phyloP scores from a whole-genome alignment of 2,329 filamentous ascomycete genomes.

The Verticillium tricorpus region DNA sequence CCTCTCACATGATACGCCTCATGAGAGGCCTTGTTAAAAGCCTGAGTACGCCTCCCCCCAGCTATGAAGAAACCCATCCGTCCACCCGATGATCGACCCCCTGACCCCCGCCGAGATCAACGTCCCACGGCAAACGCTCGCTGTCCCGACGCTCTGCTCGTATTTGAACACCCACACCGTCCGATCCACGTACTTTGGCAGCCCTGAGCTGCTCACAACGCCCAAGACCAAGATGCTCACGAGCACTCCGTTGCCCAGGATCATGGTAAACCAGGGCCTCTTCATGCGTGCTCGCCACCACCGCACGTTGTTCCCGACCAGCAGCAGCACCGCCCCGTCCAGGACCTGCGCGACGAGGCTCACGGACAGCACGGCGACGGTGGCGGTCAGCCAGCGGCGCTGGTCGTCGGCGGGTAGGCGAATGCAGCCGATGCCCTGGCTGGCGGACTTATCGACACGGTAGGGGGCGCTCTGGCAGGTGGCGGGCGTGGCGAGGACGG shows the following conservation, averaged over 20 bases:
- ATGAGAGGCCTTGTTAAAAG: neutral
- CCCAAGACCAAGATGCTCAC: conserved; percentile 5
- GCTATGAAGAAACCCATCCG: conserved; percentile 1
- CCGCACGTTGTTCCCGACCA: conserved; percentile 2
- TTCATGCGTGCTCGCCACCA: conserved; percentile 9
- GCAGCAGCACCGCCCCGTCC: conserved; percentile 7
- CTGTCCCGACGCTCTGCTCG: conserved; percentile 2
- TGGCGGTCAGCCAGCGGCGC: conserved; percentile 9
- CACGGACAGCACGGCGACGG: conserved; percentile 6
- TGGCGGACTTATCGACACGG: conserved; percentile 3
- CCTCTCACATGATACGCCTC: no score
- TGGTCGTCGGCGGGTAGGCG: conserved; percentile 8
- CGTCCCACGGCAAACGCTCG: conserved; percentile 3
- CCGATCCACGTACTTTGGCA: conserved; percentile 1
- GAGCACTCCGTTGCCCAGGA: conserved; percentile 7
- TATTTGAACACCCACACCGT: conserved; percentile 9
- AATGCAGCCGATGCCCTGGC: conserved; percentile 11
- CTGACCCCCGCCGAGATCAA: conserved; percentile 3
- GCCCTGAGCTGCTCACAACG: neutral
- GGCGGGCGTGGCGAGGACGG: conserved; percentile 2
- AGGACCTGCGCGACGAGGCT: conserved; percentile 7
- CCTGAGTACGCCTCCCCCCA: conserved; percentile 1
- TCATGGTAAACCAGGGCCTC: conserved; percentile 13
- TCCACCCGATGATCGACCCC: conserved; percentile 3
- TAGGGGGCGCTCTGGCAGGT: conserved; percentile 4